Conservation (phyloP, 768 basidiomycete species). For the Russula olivacea region DNA sequence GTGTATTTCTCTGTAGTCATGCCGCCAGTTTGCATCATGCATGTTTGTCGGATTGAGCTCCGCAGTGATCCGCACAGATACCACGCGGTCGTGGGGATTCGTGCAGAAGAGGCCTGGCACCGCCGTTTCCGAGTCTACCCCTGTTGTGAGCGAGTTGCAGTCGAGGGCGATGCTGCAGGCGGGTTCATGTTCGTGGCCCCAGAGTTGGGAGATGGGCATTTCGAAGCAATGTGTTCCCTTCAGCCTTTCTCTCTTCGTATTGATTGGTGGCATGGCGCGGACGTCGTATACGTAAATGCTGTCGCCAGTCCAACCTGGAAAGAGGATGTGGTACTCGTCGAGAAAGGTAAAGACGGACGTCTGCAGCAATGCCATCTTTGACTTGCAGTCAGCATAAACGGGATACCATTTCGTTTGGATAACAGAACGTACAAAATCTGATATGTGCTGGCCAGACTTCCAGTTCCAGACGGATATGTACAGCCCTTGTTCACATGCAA, state of each 20-base stretch:
- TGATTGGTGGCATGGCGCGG: slow-evolving; percentile 8
- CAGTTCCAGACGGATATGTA: slow-evolving; percentile 17
- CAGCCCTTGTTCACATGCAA: slow-evolving; percentile 4
- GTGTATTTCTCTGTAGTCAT: slow-evolving; percentile 1
- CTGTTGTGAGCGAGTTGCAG: not conserved
- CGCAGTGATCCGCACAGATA: not conserved
- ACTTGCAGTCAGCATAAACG: too few species aligned
- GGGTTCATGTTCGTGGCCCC: not conserved
- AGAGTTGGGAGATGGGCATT: not conserved
- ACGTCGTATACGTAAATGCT: slow-evolving; percentile 14
- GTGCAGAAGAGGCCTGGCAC: not conserved
- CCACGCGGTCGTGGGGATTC: not conserved
- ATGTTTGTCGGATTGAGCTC: not conserved
- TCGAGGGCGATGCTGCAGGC: not conserved
- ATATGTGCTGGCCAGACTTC: slow-evolving; percentile 11
- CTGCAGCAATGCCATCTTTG: too few species aligned
- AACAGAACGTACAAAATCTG: slow-evolving; percentile 19
- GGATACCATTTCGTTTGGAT: too few species aligned
- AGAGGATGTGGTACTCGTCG: slow-evolving; percentile 15
- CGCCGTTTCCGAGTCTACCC: not conserved
- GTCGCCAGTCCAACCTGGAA: slow-evolving; percentile 6
- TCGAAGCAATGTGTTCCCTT: slow-evolving; percentile 19
- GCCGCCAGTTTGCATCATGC: not conserved
- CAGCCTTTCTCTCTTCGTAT: not conserved
- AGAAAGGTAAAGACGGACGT: slow-evolving; percentile 11